Evolutionary conservation across 2,329 filamentous ascomycete genomes (phyloP).

Genomic region (Zopfia rhizophila): DNA sequence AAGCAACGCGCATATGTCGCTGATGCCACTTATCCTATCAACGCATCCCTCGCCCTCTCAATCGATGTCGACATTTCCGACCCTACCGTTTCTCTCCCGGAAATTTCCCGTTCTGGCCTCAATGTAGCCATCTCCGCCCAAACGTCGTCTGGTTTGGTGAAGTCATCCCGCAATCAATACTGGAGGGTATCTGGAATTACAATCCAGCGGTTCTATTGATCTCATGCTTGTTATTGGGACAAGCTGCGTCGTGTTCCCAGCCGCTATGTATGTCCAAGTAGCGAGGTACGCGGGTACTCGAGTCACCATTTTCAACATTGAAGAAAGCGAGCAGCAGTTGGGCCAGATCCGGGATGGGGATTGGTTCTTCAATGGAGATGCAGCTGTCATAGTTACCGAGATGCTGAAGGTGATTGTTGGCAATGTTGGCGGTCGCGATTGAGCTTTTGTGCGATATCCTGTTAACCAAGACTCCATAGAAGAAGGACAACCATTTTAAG

Average conservation of each 20-base stretch:
- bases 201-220: conserved; percentile 19
- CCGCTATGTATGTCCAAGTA: conserved; percentile 24
- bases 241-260: conserved; percentile 22
- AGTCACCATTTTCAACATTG: conserved; percentile 27
- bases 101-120: conserved; percentile 27
- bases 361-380: conserved; percentile 70
- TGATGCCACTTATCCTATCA: conserved; percentile 21
- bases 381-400: conserved; percentile 63
- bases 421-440: too few relatives aligned
- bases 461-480: too few relatives aligned
- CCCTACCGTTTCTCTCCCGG: conserved; percentile 14
- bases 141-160: conserved; percentile 28
- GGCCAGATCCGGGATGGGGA: conserved; percentile 56
- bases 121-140: conserved; percentile 24
- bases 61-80: conserved; percentile 18
- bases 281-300: conserved; percentile 24
- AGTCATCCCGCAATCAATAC: conserved; percentile 58
- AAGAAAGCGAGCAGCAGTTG: conserved; percentile 17
- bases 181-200: conserved; percentile 46
- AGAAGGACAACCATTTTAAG: too few relatives aligned
- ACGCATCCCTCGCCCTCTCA: conserved; percentile 15
- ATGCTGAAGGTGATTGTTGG: conserved; percentile 44
- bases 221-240: conserved; percentile 29
- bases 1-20: conserved; percentile 17
- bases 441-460: too few relatives aligned